A percentile compares a stretch with the other conserved stretches of the same genome.
These are phyloP conservation scores for Mallotus nudiflorus DNA, from an alignment of 345 rosid genomes.

Conservation along the genomic window DNA sequence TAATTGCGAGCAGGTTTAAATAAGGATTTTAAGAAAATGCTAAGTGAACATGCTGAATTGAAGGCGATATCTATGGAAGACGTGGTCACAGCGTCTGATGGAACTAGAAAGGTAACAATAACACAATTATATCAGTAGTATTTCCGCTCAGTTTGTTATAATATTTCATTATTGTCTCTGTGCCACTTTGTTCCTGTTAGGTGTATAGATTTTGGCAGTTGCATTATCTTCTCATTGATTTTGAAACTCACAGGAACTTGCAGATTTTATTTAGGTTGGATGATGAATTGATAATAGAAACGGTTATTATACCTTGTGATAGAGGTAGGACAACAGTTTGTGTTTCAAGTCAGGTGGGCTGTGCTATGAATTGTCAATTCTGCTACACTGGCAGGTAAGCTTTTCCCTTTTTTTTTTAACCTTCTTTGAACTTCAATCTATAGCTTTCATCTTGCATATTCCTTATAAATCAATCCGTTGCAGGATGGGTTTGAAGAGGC, in stretches of 20 bases:
- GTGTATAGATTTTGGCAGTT: constrained; percentile 4
- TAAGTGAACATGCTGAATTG: constrained; percentile 59
- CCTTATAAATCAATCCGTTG: constrained; percentile 7
- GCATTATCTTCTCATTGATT: constrained; percentile 59
- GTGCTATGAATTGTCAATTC: constrained; percentile 97
- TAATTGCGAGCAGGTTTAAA: constrained; percentile 56
- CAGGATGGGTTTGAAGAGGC: constrained; percentile 91
- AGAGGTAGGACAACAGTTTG: constrained; percentile 88
- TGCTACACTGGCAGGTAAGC: constrained; percentile 85
- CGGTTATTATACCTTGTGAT: constrained; percentile 85
- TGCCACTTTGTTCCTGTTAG: not conserved
- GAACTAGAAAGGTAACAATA: constrained; percentile 75
- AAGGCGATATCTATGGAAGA: constrained; percentile 70
- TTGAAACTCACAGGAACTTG: constrained; percentile 68
- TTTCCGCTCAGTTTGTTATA: too few relatives aligned
- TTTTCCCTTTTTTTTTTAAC: not conserved
- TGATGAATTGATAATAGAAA: constrained; percentile 78
- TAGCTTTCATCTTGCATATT: constrained; percentile 6
- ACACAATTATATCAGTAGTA: too few relatives aligned
- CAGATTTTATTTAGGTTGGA: constrained; percentile 87
- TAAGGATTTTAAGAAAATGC: constrained; percentile 81
- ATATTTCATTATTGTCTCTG: not conserved
- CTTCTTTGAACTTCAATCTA: constrained; percentile 1
- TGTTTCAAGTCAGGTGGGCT: constrained; percentile 93
- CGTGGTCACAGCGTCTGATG: constrained; percentile 68